These are phyloP conservation scores for Mycena pura DNA, from an alignment of 768 basidiomycete genomes.

Conservation along the genomic window DNA sequence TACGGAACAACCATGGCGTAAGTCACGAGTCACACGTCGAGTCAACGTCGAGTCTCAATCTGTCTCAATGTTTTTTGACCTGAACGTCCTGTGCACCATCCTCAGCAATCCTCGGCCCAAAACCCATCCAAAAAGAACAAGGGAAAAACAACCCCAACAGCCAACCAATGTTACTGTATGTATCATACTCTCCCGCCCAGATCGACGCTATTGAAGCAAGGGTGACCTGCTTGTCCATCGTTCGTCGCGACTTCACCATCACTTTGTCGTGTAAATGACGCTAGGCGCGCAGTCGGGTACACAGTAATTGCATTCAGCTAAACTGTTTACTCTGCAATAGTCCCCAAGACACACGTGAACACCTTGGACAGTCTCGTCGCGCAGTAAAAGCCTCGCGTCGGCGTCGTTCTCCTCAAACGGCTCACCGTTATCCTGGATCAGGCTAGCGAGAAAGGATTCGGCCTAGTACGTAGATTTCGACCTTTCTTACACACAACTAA, in stretches of 20 bases:
- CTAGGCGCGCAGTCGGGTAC: constrained; percentile 75
- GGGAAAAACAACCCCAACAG: constrained; percentile 53
- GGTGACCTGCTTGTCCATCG: constrained; percentile 74
- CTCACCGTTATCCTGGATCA: constrained; percentile 82
- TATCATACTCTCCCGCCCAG: constrained; percentile 61
- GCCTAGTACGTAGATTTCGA: constrained; percentile 69
- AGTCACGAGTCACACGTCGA: no score
- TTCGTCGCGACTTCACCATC: constrained; percentile 43
- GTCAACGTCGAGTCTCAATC: no score
- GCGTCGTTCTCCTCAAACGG: constrained; percentile 73
- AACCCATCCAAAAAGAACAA: no score
- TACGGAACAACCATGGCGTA: no score
- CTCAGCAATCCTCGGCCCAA: no score
- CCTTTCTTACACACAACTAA: not conserved
- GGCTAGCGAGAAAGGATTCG: constrained; percentile 87
- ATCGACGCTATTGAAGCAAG: constrained; percentile 64
- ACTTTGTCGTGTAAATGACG: constrained; percentile 24
- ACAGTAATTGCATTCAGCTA: constrained; percentile 83
- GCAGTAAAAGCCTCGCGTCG: constrained; percentile 63
- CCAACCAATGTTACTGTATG: no score
- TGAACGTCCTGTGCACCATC: no score
- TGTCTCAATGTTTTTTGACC: no score
- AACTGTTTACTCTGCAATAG: constrained; percentile 72
- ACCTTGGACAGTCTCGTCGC: constrained; percentile 62
- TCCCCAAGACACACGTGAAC: constrained; percentile 73